phyloP scores from a whole-genome alignment of 1,284 basidiomycete species.

The Naganishia liquefaciens region DNA sequence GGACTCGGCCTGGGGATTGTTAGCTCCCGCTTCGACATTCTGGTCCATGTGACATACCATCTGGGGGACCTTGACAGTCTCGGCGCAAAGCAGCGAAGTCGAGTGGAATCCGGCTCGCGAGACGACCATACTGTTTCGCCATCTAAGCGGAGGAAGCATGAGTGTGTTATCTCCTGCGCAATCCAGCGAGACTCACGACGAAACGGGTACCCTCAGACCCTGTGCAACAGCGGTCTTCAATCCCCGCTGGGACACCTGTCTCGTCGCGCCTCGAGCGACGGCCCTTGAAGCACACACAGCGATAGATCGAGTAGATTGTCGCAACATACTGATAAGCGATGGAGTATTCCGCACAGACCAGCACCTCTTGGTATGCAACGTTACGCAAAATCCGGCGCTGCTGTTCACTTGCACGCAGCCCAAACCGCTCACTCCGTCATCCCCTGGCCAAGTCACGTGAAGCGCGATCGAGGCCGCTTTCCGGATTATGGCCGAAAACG shows the following conservation, averaged over 20 bases:
- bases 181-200: background rate
- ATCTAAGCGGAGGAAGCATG: too few relatives aligned
- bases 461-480: slow-evolving; percentile 9
- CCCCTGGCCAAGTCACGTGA: slow-evolving; percentile 16
- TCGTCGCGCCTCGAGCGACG: slow-evolving; percentile 17
- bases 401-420: background rate
- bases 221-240: slow-evolving; percentile 26
- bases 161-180: too few relatives aligned
- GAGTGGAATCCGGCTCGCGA: slow-evolving; percentile 41
- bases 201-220: slow-evolving; percentile 4
- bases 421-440: slow-evolving; percentile 9
- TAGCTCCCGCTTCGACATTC: background rate
- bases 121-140: slow-evolving; percentile 23
- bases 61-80: slow-evolving; percentile 93
- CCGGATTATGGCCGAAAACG: slow-evolving; percentile 20
- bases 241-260: slow-evolving; percentile 28
- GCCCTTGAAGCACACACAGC: slow-evolving; percentile 32
- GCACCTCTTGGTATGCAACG: background rate
- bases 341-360: background rate
- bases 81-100: slow-evolving; percentile 49
- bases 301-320: slow-evolving; percentile 42
- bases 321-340: slow-evolving; percentile 40
- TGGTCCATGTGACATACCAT: slow-evolving; percentile 60
- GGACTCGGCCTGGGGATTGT: slow-evolving; percentile 71
- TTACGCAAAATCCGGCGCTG: too few relatives aligned